Percentiles rank a stretch among this genome's conserved stretches.
Evolutionary conservation across 2,329 filamentous ascomycete species (phyloP).

Genomic region (Chaetoscypha palmicola): DNA sequence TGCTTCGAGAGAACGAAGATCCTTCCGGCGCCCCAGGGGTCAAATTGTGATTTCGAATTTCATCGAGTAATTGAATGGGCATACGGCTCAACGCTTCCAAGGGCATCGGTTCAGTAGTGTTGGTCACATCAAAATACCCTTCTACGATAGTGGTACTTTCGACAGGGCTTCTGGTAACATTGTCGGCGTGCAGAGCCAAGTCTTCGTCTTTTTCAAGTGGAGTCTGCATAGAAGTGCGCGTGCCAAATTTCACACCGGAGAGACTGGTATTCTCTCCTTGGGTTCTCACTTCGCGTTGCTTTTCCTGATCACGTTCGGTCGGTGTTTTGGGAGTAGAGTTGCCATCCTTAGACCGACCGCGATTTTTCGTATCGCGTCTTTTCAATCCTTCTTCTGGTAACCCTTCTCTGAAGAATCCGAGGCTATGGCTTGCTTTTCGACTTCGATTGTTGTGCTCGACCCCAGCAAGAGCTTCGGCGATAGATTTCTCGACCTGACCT

Average conservation of each 20-base stretch:
- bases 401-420: slow-evolving; percentile 61
- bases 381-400: slow-evolving; percentile 52
- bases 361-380: slow-evolving; percentile 40
- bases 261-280: background rate
- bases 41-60: slow-evolving; percentile 30
- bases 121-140: slow-evolving; percentile 24
- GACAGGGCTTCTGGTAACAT: slow-evolving; percentile 10
- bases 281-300: slow-evolving; percentile 3
- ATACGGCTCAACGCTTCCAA: slow-evolving; percentile 21
- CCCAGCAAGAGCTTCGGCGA: slow-evolving; percentile 53
- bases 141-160: slow-evolving; percentile 20
- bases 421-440: slow-evolving; percentile 59
- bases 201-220: slow-evolving; percentile 9
- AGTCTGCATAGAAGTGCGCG: slow-evolving; percentile 9
- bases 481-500: slow-evolving; percentile 58
- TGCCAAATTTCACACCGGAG: background rate
- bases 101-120: slow-evolving; percentile 15
- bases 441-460: slow-evolving; percentile 58
- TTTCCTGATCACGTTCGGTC: slow-evolving; percentile 7
- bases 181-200: background rate
- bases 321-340: slow-evolving; percentile 12
- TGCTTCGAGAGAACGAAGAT: slow-evolving; percentile 29
- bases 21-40: slow-evolving; percentile 26
- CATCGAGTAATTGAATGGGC: slow-evolving; percentile 27
- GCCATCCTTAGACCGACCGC: slow-evolving; percentile 28